Conservation (phyloP, 768 basidiomycete species). For the Trichaptum fuscoviolaceum region DNA sequence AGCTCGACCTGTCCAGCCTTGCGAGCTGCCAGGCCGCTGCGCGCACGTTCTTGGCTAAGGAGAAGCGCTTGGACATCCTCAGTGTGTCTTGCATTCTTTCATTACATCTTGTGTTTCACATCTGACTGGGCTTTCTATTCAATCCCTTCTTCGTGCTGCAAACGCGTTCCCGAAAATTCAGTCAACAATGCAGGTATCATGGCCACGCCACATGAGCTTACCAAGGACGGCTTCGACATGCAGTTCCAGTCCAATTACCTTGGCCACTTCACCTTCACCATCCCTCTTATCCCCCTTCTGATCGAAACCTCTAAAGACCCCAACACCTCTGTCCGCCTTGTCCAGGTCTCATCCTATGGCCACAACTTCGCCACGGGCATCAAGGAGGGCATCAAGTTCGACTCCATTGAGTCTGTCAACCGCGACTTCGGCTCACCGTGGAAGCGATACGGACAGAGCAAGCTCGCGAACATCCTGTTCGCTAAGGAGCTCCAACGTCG, state of each 20-base stretch:
- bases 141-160: background rate
- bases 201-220: slow-evolving; percentile 17
- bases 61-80: slow-evolving; percentile 16
- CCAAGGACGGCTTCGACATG: slow-evolving; percentile 6
- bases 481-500: slow-evolving; percentile 11
- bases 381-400: slow-evolving; percentile 1
- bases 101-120: background rate
- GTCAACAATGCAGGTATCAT: slow-evolving; percentile 10
- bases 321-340: slow-evolving; percentile 3
- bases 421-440: slow-evolving; percentile 9
- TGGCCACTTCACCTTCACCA: slow-evolving; percentile 18
- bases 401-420: slow-evolving; percentile 4
- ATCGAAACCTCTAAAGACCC: slow-evolving; percentile 13
- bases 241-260: slow-evolving; percentile 17
- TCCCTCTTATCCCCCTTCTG: slow-evolving; percentile 14
- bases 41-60: slow-evolving; percentile 10
- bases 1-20: slow-evolving; percentile 16
- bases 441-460: slow-evolving; percentile 11
- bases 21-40: slow-evolving; percentile 13
- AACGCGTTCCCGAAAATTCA: background rate
- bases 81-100: background rate
- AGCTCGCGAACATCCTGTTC: slow-evolving; percentile 17
- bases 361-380: slow-evolving; percentile 2
- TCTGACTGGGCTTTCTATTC: background rate
- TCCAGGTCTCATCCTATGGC: slow-evolving; percentile 4